A percentile compares a stretch with the other conserved stretches of the same genome.
phyloP scores from a whole-genome alignment of 495 filamentous ascomycete genomes.

The Aspergillus campestris region DNA sequence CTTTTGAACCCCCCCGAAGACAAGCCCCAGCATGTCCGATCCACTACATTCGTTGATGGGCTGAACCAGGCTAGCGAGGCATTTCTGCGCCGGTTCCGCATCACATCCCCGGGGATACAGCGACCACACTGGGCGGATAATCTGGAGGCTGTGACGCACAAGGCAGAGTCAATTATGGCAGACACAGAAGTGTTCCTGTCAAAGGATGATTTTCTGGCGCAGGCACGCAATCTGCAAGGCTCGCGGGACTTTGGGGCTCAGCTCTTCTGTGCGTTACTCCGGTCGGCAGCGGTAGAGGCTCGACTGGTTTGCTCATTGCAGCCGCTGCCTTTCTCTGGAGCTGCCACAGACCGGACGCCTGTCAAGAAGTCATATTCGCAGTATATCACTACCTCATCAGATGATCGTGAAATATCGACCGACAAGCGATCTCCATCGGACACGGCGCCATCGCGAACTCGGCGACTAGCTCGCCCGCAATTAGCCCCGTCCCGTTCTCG shows the following conservation, averaged over 20 bases:
- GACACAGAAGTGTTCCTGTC: slow-evolving; percentile 42
- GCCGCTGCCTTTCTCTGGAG: slow-evolving; percentile 61
- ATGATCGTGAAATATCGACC: slow-evolving; percentile 25
- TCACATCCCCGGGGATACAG: slow-evolving; percentile 62
- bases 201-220: slow-evolving; percentile 58
- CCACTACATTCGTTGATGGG: slow-evolving; percentile 69
- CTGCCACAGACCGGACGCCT: slow-evolving; percentile 40
- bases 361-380: slow-evolving; percentile 25
- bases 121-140: slow-evolving; percentile 66
- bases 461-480: slow-evolving; percentile 37
- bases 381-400: slow-evolving; percentile 31
- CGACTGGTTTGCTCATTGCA: slow-evolving; percentile 91
- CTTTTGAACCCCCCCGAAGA: slow-evolving; percentile 56
- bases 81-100: slow-evolving; percentile 57
- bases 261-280: slow-evolving; percentile 78
- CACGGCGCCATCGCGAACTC: slow-evolving; percentile 13
- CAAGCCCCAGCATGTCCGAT: slow-evolving; percentile 60
- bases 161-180: slow-evolving; percentile 35
- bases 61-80: slow-evolving; percentile 57
- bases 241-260: slow-evolving; percentile 88
- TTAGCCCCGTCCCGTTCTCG: slow-evolving; percentile 23
- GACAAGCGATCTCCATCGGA: slow-evolving; percentile 13
- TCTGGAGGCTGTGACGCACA: slow-evolving; percentile 48
- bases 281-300: slow-evolving; percentile 68
- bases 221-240: slow-evolving; percentile 57